These are phyloP conservation scores for Pyronema omphalodes DNA, from an alignment of 495 filamentous ascomycete genomes.

Conservation along the genomic window DNA sequence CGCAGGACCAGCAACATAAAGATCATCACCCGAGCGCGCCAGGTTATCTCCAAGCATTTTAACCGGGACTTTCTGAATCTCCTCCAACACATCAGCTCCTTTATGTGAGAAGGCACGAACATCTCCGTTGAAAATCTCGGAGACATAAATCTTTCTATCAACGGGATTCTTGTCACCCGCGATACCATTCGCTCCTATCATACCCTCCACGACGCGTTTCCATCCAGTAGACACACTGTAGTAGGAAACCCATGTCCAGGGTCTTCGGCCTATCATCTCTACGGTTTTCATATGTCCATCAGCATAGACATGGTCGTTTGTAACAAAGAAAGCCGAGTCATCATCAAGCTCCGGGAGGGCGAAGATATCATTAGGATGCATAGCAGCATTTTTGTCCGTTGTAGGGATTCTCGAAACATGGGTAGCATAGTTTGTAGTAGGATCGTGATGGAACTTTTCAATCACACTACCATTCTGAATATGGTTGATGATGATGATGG, in stretches of 20 bases:
- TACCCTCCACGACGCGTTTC: slow-evolving; percentile 3
- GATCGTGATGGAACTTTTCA: slow-evolving; percentile 20
- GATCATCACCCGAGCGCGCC: slow-evolving; percentile 8
- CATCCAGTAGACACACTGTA: slow-evolving; percentile 8
- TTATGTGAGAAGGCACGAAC: background rate
- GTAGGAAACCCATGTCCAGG: slow-evolving; percentile 12
- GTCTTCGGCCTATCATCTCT: slow-evolving; percentile 9
- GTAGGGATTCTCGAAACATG: slow-evolving; percentile 6
- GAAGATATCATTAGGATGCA: slow-evolving; percentile 14
- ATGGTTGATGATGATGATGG: slow-evolving; percentile 20
- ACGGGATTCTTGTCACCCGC: slow-evolving; percentile 6
- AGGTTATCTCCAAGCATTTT: slow-evolving; percentile 12
- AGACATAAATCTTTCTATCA: slow-evolving; percentile 10
- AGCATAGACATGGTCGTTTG: slow-evolving; percentile 11
- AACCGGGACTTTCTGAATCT: slow-evolving; percentile 11
- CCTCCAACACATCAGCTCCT: slow-evolving; percentile 6
- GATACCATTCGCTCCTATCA: slow-evolving; percentile 16
- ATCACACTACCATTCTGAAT: slow-evolving; percentile 4
- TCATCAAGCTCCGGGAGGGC: slow-evolving; percentile 13
- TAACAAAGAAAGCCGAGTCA: slow-evolving; percentile 13
- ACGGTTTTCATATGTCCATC: background rate
- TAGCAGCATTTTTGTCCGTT: background rate
- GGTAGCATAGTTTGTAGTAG: background rate
- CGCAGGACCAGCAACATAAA: slow-evolving; percentile 13
- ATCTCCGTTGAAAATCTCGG: slow-evolving; percentile 5